Evolutionary conservation across 208 protist genomes (phyloP), one percentile per base, ranked within the genome.

Genomic region (Wallacemonas sp.): DNA sequence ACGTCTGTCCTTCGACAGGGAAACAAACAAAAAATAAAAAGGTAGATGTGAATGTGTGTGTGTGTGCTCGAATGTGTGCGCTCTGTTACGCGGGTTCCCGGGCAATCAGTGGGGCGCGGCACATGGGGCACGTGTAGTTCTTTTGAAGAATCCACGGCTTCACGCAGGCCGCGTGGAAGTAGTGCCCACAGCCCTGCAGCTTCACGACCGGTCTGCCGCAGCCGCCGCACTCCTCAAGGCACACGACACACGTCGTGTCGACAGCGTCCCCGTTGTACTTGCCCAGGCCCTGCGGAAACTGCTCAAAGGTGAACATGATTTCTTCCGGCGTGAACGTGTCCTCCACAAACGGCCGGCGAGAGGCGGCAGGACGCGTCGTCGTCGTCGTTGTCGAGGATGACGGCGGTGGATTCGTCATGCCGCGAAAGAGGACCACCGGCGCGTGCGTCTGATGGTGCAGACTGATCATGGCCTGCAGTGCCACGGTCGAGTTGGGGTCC

Each of bases 111-210:
- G 38, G 25, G 8, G 33, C 54, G 10, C 79, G 65, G 50, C 79
- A 84, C 26, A 74, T 55, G 20, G 79, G 79, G 54, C 79, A 84
- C 1, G 26, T 61, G 29, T 36, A 32, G 59, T 71, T 41, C 45
- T 67, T 31, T 7, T 57, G 26, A 3, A 39, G 36, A 20, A 86
- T 50, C 79, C 79, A 86, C 42, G 61, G 67, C 57, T 54, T 62
- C 16, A 86, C 68, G 39, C 79, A 86, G 18, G 61, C 20, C 3
- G 26, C 22, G 49, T 86, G 79, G 31, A 70, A 81, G 31, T 62
- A 78, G 63, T 86, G 79, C 1, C 67, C 42, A 39, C 79, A 86
- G 22, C 67, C 65, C 32, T 59, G 31, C 22, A 81, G 39, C 68
- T 70, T 64, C 28, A 81, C 72, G 0, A 86, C 71, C 0, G 44